A percentile compares a stretch with the other conserved stretches of the same genome.
Evolutionary conservation across 2,329 filamentous ascomycete species (phyloP).

Genomic region (Acephala macrosclerotiorum): DNA sequence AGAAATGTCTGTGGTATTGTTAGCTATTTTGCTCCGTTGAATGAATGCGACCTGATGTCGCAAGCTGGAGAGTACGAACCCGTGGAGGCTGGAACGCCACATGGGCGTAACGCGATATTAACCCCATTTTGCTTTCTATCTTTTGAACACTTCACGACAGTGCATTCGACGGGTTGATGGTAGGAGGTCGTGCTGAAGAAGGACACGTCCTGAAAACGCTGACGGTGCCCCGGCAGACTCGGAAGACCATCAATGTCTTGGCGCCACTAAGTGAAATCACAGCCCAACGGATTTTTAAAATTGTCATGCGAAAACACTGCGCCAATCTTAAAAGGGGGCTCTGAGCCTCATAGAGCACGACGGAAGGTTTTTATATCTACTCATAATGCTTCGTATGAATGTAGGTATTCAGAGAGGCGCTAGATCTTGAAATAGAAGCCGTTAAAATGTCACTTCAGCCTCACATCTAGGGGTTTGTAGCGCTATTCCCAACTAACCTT

Average conservation of each 20-base stretch:
- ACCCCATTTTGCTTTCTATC: slow-evolving; percentile 33
- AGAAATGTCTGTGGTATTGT: slow-evolving; percentile 74
- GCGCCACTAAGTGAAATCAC: background rate
- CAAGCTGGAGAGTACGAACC: slow-evolving; percentile 31
- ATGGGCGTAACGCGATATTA: slow-evolving; percentile 37
- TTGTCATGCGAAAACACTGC: background rate
- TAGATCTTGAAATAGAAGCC: background rate
- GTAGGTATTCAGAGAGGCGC: background rate
- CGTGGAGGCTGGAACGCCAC: slow-evolving; percentile 42
- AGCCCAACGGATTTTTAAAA: slow-evolving; percentile 8
- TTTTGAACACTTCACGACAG: background rate
- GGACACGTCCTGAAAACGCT: slow-evolving; percentile 6
- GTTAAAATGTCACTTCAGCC: background rate
- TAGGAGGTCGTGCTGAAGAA: slow-evolving; percentile 13
- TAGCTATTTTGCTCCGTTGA: slow-evolving; percentile 22
- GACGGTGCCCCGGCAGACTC: slow-evolving; percentile 6
- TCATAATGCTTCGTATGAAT: background rate
- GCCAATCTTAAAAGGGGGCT: background rate
- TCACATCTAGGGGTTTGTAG: background rate
- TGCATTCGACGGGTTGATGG: background rate
- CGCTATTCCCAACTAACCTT: slow-evolving; percentile 1
- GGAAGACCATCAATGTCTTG: slow-evolving; percentile 19
- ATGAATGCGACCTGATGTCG: background rate
- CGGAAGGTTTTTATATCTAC: background rate
- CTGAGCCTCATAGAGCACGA: background rate